Evolutionary conservation across 345 rosid genomes (phyloP).

Genomic region (Gossypium longicalyx): DNA sequence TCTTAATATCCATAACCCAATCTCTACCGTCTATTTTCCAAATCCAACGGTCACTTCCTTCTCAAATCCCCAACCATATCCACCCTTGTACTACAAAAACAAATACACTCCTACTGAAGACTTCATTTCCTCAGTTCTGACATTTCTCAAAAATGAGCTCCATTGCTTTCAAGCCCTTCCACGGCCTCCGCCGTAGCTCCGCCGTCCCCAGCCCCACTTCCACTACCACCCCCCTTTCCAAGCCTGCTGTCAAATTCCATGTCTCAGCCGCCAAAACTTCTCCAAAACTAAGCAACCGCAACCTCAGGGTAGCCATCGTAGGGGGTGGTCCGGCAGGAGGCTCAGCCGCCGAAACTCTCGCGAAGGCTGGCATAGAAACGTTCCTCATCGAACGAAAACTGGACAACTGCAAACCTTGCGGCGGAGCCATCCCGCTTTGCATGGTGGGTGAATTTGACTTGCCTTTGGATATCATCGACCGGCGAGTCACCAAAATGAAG

Average conservation of each 20-base stretch:
- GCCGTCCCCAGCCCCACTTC: slow-evolving; percentile 17
- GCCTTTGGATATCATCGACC: slow-evolving; percentile 87
- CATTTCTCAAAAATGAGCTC: slow-evolving; percentile 40
- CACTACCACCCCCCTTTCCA: slow-evolving; percentile 16
- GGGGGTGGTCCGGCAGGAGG: slow-evolving; percentile 97
- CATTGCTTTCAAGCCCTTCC: slow-evolving; percentile 65
- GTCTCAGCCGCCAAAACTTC: slow-evolving; percentile 49
- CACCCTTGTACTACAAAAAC: slow-evolving; percentile 14
- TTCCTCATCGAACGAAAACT: slow-evolving; percentile 76
- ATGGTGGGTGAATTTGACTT: slow-evolving; percentile 96
- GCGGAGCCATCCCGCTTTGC: slow-evolving; percentile 91
- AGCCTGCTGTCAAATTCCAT: slow-evolving; percentile 9
- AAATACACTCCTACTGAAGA: neutral
- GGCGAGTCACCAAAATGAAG: slow-evolving; percentile 86
- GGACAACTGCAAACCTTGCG: slow-evolving; percentile 93
- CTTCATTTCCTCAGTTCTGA: neutral
- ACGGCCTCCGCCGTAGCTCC: slow-evolving; percentile 66
- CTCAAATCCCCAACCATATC: slow-evolving; percentile 63
- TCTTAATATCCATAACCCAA: slow-evolving; percentile 43
- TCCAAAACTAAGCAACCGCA: slow-evolving; percentile 62
- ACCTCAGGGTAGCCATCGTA: slow-evolving; percentile 81
- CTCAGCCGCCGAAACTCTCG: slow-evolving; percentile 71
- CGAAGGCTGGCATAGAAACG: slow-evolving; percentile 53
- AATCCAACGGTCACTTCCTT: slow-evolving; percentile 42
- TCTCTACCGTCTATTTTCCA: slow-evolving; percentile 32